These are phyloP conservation scores for Tolypocladium ophioglossoides DNA, from an alignment of 2,329 filamentous ascomycete genomes.

Conservation along the genomic window DNA sequence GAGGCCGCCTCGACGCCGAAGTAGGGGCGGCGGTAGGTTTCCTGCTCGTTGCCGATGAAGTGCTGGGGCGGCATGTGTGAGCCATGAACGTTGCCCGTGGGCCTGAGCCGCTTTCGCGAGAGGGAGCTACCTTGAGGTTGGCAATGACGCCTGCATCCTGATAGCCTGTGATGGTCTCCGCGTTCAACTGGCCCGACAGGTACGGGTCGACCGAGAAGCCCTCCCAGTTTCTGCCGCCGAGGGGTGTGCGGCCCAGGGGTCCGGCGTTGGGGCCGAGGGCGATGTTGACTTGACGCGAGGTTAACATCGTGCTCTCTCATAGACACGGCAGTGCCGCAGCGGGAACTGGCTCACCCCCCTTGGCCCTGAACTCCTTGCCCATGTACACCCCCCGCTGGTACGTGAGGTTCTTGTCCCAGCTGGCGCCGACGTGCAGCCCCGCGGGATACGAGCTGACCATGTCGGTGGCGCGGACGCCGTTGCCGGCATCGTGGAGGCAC, in stretches of 20 bases:
- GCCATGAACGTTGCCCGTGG: background rate
- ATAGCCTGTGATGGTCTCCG: slow-evolving; percentile 64
- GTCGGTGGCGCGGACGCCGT: slow-evolving; percentile 36
- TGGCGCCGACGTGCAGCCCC: slow-evolving; percentile 35
- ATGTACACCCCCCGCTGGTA: slow-evolving; percentile 40
- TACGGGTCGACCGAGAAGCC: slow-evolving; percentile 62
- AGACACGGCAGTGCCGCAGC: too few relatives aligned
- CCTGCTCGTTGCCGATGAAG: slow-evolving; percentile 52
- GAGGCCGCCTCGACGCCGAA: slow-evolving; percentile 41
- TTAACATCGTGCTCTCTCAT: too few relatives aligned
- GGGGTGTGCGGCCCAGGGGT: slow-evolving; percentile 58
- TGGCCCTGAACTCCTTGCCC: slow-evolving; percentile 45
- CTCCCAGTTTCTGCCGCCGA: slow-evolving; percentile 67
- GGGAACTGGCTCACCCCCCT: slow-evolving; percentile 37
- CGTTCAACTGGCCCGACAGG: slow-evolving; percentile 58
- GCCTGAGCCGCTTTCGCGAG: background rate
- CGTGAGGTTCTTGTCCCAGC: slow-evolving; percentile 44
- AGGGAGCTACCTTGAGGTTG: slow-evolving; percentile 46
- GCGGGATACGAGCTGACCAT: slow-evolving; percentile 37
- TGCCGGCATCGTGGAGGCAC: slow-evolving; percentile 39
- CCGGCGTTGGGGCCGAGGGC: slow-evolving; percentile 62
- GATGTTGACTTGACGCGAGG: slow-evolving; percentile 48
- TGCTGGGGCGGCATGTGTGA: slow-evolving; percentile 25
- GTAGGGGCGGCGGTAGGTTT: slow-evolving; percentile 32
- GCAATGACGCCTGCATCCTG: slow-evolving; percentile 73